These are phyloP conservation scores for Geotrichum restrictum DNA, from an alignment of 1,139 yeast genomes.

Conservation along the genomic window DNA sequence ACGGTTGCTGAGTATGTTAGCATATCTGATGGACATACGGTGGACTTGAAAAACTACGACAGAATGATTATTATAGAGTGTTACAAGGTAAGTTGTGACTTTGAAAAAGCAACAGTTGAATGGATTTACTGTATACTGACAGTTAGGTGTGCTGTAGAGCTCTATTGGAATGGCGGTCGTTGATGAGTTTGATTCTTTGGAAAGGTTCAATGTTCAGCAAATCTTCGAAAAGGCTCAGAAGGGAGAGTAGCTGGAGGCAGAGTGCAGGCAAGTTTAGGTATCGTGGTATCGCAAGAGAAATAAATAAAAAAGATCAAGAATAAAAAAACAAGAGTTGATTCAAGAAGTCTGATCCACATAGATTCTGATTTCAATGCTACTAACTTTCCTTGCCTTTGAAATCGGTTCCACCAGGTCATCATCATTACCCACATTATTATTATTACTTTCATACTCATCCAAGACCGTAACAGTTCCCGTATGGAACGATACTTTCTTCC, in stretches of 20 bases:
- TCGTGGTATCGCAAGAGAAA: background rate
- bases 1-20: slow-evolving; percentile 72
- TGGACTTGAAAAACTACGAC: slow-evolving; percentile 77
- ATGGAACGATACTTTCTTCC: slow-evolving; percentile 26
- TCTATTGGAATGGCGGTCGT: slow-evolving; percentile 48
- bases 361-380: slow-evolving; percentile 16
- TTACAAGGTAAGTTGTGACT: slow-evolving; percentile 52
- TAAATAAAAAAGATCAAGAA: background rate
- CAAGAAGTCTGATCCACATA: background rate
- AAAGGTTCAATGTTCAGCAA: slow-evolving; percentile 60
- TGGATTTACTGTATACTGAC: too few relatives aligned
- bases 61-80: slow-evolving; percentile 80
- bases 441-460: slow-evolving; percentile 26
- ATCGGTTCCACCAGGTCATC: background rate
- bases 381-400: slow-evolving; percentile 10
- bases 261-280: too few relatives aligned
- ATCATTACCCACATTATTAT: background rate
- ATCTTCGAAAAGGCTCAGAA: slow-evolving; percentile 43
- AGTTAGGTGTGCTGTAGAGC: slow-evolving; percentile 19
- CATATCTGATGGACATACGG: slow-evolving; percentile 63
- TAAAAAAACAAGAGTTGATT: too few relatives aligned
- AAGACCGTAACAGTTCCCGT: slow-evolving; percentile 26
- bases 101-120: too few relatives aligned
- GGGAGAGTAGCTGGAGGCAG: background rate
- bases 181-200: slow-evolving; percentile 53